phyloP scores from a whole-genome alignment of 306 rosid genomes.

The Abrus pulchellus region DNA sequence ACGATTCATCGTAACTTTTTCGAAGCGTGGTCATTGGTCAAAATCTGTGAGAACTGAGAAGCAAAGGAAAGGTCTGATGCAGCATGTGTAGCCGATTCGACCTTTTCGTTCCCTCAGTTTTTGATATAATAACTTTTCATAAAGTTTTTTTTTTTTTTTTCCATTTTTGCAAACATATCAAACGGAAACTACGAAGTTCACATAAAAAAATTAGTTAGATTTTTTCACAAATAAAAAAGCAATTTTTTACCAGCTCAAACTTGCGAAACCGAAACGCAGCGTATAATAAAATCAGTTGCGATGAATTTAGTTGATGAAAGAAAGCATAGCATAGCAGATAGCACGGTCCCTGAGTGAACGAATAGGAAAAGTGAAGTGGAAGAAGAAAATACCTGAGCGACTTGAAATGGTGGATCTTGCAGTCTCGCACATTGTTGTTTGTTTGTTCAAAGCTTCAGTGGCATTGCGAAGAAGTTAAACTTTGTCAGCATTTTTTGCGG shows the following conservation, averaged over 20 bases:
- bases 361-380: neutral
- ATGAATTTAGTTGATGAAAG: neutral
- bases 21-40: slow-evolving; percentile 30
- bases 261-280: slow-evolving; percentile 6
- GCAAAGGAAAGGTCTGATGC: slow-evolving; percentile 2
- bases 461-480: neutral
- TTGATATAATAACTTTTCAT: neutral
- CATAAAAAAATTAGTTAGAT: neutral
- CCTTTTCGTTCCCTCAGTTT: neutral
- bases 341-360: neutral
- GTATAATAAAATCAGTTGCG: too few species aligned
- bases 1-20: slow-evolving; percentile 17
- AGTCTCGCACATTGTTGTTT: neutral
- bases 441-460: slow-evolving; percentile 9
- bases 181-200: slow-evolving; percentile 4
- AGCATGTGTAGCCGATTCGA: slow-evolving; percentile 37
- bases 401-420: neutral
- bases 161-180: neutral
- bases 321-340: neutral
- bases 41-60: slow-evolving; percentile 24
- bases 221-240: neutral
- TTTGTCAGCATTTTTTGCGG: neutral
- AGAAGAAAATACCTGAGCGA: slow-evolving; percentile 34
- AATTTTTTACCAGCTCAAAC: neutral
- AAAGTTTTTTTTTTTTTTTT: neutral